These are phyloP conservation scores for Dovyalis caffra DNA, from an alignment of 345 rosid species.

Conservation along the genomic window DNA sequence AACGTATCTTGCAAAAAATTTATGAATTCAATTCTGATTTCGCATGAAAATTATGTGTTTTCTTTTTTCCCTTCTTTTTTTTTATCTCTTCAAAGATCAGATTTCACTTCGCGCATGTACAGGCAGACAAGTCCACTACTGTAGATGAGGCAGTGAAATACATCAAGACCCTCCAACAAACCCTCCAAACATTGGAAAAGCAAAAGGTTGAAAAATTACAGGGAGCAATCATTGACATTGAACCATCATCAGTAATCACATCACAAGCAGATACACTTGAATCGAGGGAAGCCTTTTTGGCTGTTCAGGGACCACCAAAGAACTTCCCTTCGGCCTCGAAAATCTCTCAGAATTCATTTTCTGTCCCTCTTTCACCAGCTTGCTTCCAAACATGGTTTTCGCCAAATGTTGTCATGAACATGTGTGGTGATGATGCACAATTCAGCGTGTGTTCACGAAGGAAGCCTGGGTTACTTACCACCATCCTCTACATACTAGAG, in stretches of 20 bases:
- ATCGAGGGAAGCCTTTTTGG: conserved; percentile 31
- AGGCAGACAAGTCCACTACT: conserved; percentile 73
- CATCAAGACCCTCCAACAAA: conserved; percentile 44
- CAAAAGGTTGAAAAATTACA: conserved; percentile 52
- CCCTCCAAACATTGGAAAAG: conserved; percentile 40
- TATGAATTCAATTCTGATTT: too few species aligned
- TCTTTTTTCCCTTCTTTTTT: not conserved
- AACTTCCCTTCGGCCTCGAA: conserved; percentile 6
- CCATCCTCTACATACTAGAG: conserved; percentile 41
- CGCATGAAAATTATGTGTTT: not conserved
- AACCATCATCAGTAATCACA: conserved; percentile 24
- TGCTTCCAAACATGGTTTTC: conserved; percentile 53
- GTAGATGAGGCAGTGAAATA: conserved; percentile 65
- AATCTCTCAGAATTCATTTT: conserved; percentile 8
- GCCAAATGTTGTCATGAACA: conserved; percentile 47
- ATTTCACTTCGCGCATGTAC: not conserved
- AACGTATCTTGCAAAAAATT: too few species aligned
- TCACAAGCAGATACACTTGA: conserved; percentile 27
- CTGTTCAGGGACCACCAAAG: conserved; percentile 31
- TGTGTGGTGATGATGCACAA: conserved; percentile 48
- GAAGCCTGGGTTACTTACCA: conserved; percentile 41
- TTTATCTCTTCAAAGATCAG: not conserved
- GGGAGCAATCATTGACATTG: conserved; percentile 20
- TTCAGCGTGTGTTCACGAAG: conserved; percentile 43
- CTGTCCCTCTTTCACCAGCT: conserved; percentile 18